Evolutionary conservation across 352 stramenopile species (phyloP), one percentile per base, ranked within the genome.

Genomic region (Globisporangium solare): DNA sequence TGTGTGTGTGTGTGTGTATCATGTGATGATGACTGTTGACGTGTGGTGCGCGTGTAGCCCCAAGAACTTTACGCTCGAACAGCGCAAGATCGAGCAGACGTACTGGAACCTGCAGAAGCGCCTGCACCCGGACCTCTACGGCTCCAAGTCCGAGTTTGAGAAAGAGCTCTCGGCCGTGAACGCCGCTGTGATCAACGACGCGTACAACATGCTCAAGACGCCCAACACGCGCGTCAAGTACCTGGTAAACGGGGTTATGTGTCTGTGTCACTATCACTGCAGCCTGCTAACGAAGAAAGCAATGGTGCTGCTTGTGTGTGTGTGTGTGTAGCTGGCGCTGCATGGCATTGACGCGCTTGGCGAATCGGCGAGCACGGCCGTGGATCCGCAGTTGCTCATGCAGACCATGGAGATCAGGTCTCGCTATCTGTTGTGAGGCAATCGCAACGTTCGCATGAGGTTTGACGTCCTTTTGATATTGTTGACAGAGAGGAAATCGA

Each of bases 71-170:
- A 81, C 82, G 21, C 53, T 94, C 27, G 77, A 92, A 60, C 75
- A 84, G 63, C 81, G 79, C 62, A 86, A 71, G 51, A 91, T 94
- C 51, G 84, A 94, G 62, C 75, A 90, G 53, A 89, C 82, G 47
- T 94, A 94, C 66, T 94, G 84, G 84, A 89, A 88, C 52, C 57
- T 94, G 47, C 84, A 92, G 54, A 94, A 94, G 70, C 82, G 80
- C 17, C 63, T 94, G 55, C 84, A 94, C 54, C 84, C 84, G 6
- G 84, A 94, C 49, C 67, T 94, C 24, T 94, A 90, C 41, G 84
- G 84, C 49, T 89, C 79, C 68, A 94, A 94, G 59, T 92, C 84
- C 11, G 71, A 94, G 84, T 88, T 86, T 66, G 84, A 94, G 56
- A 79, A 89, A 49, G 76, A 92, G 58, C 51, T 94, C 27, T 92